These are phyloP conservation scores for Colletotrichum agaves DNA, from an alignment of 2,329 filamentous ascomycete species.

Conservation along the genomic window DNA sequence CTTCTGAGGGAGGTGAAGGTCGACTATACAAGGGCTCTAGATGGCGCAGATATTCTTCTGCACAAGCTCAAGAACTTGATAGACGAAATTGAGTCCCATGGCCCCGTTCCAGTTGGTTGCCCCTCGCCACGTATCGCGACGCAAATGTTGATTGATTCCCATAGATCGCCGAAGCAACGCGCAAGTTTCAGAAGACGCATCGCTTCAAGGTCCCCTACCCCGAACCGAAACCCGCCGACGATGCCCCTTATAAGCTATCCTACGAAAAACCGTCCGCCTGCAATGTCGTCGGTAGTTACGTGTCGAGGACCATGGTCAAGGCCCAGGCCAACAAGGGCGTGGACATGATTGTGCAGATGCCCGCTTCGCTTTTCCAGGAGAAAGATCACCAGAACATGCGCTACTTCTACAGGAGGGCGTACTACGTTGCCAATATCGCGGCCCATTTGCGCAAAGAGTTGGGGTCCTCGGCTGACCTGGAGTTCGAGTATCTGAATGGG, in stretches of 20 bases:
- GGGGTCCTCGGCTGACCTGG: slow-evolving; percentile 63
- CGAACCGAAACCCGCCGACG: slow-evolving; percentile 77
- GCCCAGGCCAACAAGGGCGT: slow-evolving; percentile 68
- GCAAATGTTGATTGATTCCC: background rate
- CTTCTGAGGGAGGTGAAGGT: slow-evolving; percentile 65
- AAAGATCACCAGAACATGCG: slow-evolving; percentile 95
- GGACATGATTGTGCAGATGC: slow-evolving; percentile 91
- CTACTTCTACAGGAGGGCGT: slow-evolving; percentile 94
- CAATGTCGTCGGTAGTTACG: slow-evolving; percentile 91
- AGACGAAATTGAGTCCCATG: slow-evolving; percentile 61
- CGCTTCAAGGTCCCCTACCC: slow-evolving; percentile 85
- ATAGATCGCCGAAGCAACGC: slow-evolving; percentile 75
- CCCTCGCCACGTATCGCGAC: background rate
- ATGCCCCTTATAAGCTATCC: slow-evolving; percentile 83
- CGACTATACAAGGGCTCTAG: slow-evolving; percentile 61
- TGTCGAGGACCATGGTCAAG: slow-evolving; percentile 78
- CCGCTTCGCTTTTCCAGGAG: slow-evolving; percentile 81
- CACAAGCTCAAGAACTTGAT: slow-evolving; percentile 64
- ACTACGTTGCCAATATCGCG: slow-evolving; percentile 86
- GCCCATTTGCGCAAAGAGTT: slow-evolving; percentile 72
- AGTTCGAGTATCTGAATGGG: slow-evolving; percentile 75
- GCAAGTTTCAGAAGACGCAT: slow-evolving; percentile 73
- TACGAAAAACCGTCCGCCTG: slow-evolving; percentile 81
- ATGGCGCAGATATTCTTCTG: slow-evolving; percentile 60
- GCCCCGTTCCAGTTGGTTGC: slow-evolving; percentile 59